phyloP scores from a whole-genome alignment of 2,329 filamentous ascomycete genomes.

The Coniochaeta sp. region DNA sequence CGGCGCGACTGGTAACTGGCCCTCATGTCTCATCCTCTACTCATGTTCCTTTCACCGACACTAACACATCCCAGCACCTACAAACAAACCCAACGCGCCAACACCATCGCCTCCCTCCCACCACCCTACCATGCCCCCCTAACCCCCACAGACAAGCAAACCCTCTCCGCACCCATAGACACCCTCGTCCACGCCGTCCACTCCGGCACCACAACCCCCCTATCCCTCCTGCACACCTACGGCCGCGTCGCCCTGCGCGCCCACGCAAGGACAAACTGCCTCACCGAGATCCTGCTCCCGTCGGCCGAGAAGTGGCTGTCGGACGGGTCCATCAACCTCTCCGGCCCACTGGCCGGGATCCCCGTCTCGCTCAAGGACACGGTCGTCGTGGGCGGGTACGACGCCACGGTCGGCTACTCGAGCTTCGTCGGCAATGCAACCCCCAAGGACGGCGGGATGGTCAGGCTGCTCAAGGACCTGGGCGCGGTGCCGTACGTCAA shows the following conservation, averaged over 20 bases:
- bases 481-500: conserved; percentile 89
- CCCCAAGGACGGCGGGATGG: conserved; percentile 61
- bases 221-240: conserved; percentile 76
- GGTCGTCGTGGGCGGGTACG: conserved; percentile 74
- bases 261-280: conserved; percentile 79
- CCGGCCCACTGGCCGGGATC: conserved; percentile 79
- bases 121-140: conserved; percentile 57
- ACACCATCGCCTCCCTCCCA: conserved; percentile 59
- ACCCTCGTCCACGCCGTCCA: conserved; percentile 74
- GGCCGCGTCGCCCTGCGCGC: conserved; percentile 79
- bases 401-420: conserved; percentile 76
- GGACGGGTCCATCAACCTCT: conserved; percentile 55
- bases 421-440: conserved; percentile 61
- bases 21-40: background rate
- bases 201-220: conserved; percentile 53
- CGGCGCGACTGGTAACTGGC: conserved; percentile 58
- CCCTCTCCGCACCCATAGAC: conserved; percentile 67
- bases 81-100: conserved; percentile 70
- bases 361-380: conserved; percentile 80
- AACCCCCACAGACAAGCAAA: conserved; percentile 54
- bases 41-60: background rate
- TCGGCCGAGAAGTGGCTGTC: conserved; percentile 67
- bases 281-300: conserved; percentile 78
- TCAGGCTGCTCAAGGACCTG: conserved; percentile 74
- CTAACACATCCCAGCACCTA: conserved; percentile 47